Evolutionary conservation across 192 early-diverging fungal species (phyloP).

Genomic region (Linnemannia hyalina): DNA sequence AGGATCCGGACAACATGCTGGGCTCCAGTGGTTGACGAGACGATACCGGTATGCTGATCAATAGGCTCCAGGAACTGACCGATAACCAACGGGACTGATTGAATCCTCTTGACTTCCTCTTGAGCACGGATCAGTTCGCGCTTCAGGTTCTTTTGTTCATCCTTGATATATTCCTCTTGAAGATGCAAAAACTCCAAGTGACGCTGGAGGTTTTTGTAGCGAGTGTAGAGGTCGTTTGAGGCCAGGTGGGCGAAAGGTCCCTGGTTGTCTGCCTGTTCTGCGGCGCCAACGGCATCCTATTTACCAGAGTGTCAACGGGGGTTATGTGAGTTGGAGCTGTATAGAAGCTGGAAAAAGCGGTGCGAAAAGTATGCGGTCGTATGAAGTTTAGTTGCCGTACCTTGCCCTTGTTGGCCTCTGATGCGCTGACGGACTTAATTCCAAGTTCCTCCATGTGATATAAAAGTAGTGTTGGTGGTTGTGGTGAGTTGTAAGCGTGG

Average conservation of each 20-base stretch:
- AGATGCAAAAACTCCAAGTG: conserved; percentile 96
- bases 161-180: conserved; percentile 99
- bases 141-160: conserved; percentile 98
- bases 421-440: conserved; percentile 30
- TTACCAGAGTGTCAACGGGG: background rate
- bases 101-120: conserved; percentile 98
- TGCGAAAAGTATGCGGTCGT: background rate
- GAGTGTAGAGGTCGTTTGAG: conserved; percentile 92
- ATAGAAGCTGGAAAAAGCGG: too few species aligned
- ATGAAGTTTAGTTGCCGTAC: background rate
- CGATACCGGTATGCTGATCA: conserved; percentile 96
- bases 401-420: conserved; percentile 37
- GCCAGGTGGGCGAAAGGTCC: conserved; percentile 71
- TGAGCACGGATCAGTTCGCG: conserved; percentile 94
- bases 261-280: conserved; percentile 34
- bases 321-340: background rate
- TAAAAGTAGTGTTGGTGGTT: background rate
- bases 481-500: background rate
- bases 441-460: conserved; percentile 48
- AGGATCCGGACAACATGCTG: conserved; percentile 96
- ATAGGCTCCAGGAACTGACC: conserved; percentile 99
- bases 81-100: conserved; percentile 97
- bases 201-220: conserved; percentile 93
- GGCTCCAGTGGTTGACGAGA: conserved; percentile 92
- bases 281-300: conserved; percentile 20